Evolutionary conservation across 139 green algal species (phyloP), one percentile per base, ranked within the genome.

Genomic region (Volvox reticuliferus): DNA sequence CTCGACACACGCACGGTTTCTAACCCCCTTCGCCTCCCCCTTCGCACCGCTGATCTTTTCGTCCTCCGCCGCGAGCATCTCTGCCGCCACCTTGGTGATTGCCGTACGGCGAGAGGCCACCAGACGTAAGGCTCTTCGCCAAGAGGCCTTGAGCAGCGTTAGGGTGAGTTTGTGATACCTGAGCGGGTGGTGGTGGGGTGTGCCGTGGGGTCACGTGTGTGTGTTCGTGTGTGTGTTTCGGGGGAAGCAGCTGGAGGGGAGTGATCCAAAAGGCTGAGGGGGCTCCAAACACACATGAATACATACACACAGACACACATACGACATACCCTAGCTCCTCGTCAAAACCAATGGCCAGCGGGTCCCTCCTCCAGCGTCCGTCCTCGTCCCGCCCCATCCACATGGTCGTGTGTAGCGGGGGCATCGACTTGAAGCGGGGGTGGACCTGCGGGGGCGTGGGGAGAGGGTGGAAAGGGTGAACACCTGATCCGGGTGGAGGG

Each of bases 61-160:
- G 37, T 95, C 91, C 65, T 94, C 88, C 37, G 91, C 94, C 26
- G 68, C 35, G 88, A 94, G 55, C 90, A 96, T 82, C 82, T 90
- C 92, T 62, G 89, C 91, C 62, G 94, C 94, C 79, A 96, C 91
- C 44, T 55, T 26, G 18, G 44, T 79, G 81, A 96, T 96, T 37
- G 92, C 90, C 3, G 85, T 81, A 61, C 88, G 83, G 21, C 92
- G 91, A 55, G 89, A 35, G 0, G 78, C 69, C 19, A 96, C 88
- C 71, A 96, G 93, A 90, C 84, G 79, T 78, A 92, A 84, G 2
- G 94, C n/a, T 5, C 94, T 91, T 63, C 79, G 75, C 91, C 91
- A 96, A 0, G 94, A 89, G 0, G 94, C 94, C 91, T 95, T 96
- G 18, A 96, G 91, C 88, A 96, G 90, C 79, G 92, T 95, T 21